phyloP scores from a whole-genome alignment of 75 land plant genomes.

The Cupressus sempervirens region DNA sequence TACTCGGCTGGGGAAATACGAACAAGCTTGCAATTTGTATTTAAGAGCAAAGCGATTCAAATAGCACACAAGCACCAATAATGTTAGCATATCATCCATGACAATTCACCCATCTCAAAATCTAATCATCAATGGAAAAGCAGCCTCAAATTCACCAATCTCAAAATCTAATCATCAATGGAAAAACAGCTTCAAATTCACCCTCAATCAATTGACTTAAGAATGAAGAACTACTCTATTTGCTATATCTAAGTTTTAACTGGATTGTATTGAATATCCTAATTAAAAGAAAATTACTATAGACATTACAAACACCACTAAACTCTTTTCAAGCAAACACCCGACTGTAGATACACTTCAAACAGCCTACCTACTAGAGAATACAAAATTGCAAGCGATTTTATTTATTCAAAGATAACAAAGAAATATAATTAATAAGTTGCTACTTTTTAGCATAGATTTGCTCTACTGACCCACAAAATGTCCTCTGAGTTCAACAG shows the following conservation, averaged over 20 bases:
- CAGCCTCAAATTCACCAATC: neutral
- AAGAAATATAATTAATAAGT: neutral
- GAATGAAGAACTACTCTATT: neutral
- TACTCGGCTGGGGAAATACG: neutral
- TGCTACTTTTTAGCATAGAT: neutral
- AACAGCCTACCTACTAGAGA: neutral
- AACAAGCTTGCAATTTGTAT: neutral
- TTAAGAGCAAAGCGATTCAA: neutral
- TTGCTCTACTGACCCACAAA: slow-evolving; percentile 62
- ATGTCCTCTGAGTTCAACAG: slow-evolving; percentile 78
- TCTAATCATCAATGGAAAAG: too few species aligned
- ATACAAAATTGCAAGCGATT: neutral
- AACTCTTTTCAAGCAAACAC: neutral
- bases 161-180: too few species aligned
- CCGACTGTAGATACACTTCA: neutral
- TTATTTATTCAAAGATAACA: neutral
- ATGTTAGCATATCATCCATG: neutral
- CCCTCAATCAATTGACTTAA: neutral
- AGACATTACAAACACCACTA: neutral
- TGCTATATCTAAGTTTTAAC: neutral
- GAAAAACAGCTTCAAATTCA: neutral
- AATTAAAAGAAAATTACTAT: neutral
- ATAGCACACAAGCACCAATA: neutral
- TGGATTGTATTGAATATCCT: neutral
- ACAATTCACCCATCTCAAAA: too few species aligned